Evolutionary conservation across 495 filamentous ascomycete species (phyloP), one percentile per base, ranked within the genome.

Genomic region (Annulohypoxylon moriforme): DNA sequence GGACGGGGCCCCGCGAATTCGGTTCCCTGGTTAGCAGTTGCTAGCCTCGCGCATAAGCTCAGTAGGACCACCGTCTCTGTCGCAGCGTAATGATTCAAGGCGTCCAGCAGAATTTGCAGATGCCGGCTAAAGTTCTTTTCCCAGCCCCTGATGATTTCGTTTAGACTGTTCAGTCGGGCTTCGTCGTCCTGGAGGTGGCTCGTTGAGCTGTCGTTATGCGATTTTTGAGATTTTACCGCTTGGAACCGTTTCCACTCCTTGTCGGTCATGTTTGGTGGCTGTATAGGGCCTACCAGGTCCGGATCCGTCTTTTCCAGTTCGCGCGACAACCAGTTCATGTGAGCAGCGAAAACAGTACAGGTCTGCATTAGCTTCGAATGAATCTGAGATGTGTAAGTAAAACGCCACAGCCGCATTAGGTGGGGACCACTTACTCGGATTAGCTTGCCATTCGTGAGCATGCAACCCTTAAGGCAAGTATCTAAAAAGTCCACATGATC

Each of bases 401-500:
- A 60, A 64, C 33, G 22, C 59, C 56, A 8, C 50, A 31, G 64
- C 24, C 47, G 50, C 13, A 62, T 72, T 33, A 56, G 16, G 18
- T 7, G 61, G 31, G 36, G 14, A 14, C 50, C 49, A 79, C 86
- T 53, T 86, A 98, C 96, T 83, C 93, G 90, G 18, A 99, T 82
- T 7, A 99, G 81, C 80, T 97, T 97, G 59, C 92, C 91, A 77
- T 99, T 97, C 10, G 96, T 98, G 34, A 99, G 86, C 95, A 98
- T 98, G 84, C 96, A 98, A 82, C 98, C 96, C 81, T 98, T 98
- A 61, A 99, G 82, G 79, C 96, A 99, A 11, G 95, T 98, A 75
- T 98, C 96, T 61, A 99, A 80, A 78, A 98, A 98, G 80, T 98
- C 96, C 31, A 99, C 94, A 84, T 99, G 96, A 78, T 98, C 95